Conservation (phyloP, 2,329 filamentous ascomycete genomes). For the Colletotrichum melonis region DNA sequence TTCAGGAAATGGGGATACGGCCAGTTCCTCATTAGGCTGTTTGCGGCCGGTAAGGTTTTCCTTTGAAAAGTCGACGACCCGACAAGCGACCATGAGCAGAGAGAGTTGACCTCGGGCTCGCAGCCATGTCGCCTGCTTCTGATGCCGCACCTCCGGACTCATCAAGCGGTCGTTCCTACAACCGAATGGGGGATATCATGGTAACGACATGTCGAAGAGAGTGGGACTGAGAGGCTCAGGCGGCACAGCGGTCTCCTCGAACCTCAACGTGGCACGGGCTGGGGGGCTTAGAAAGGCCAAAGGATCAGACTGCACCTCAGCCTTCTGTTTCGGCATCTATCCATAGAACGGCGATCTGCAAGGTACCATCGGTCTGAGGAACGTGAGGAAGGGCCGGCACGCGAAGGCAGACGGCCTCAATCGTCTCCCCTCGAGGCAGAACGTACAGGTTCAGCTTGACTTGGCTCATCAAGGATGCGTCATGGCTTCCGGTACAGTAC, state of each 20-base stretch:
- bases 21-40: slow-evolving; percentile 12
- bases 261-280: slow-evolving; percentile 19
- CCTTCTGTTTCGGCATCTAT: slow-evolving; percentile 22
- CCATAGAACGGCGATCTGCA: slow-evolving; percentile 28
- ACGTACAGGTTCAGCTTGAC: not conserved
- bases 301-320: slow-evolving; percentile 12
- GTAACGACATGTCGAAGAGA: slow-evolving; percentile 3
- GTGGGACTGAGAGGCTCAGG: slow-evolving; percentile 13
- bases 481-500: not conserved
- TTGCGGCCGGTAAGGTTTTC: not conserved
- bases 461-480: slow-evolving; percentile 4
- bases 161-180: slow-evolving; percentile 1
- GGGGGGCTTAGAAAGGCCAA: not conserved
- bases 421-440: not conserved
- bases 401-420: slow-evolving; percentile 7
- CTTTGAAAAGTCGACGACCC: not conserved
- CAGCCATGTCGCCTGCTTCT: not conserved
- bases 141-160: not conserved
- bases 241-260: not conserved
- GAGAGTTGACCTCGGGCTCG: not conserved
- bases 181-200: not conserved
- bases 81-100: not conserved
- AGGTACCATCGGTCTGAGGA: slow-evolving; percentile 21
- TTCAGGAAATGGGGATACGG: not conserved
- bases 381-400: slow-evolving; percentile 23